phyloP scores from a whole-genome alignment of 345 rosid genomes.

The Syzygium oleosum region DNA sequence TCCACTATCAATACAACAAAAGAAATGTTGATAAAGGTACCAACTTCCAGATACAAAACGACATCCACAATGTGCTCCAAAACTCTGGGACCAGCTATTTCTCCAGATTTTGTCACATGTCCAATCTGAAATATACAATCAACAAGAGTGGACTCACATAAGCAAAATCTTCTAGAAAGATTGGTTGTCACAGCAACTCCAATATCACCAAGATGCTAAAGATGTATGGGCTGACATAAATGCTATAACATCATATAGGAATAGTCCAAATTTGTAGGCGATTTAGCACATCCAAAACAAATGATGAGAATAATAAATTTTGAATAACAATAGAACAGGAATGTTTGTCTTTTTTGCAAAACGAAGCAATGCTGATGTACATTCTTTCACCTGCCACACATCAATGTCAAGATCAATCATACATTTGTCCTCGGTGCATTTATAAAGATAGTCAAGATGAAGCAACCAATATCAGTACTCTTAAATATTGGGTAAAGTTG shows the following conservation, averaged over 20 bases:
- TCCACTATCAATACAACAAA: background rate
- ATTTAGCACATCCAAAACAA: background rate
- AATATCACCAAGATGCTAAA: background rate
- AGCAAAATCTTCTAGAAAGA: background rate
- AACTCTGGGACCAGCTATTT: conserved; percentile 95
- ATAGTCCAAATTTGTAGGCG: background rate
- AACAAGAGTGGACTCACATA: background rate
- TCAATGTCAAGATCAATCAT: background rate
- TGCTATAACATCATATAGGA: background rate
- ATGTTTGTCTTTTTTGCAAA: conserved; percentile 77
- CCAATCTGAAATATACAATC: conserved; percentile 50
- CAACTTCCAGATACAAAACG: conserved; percentile 87
- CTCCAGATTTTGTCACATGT: conserved; percentile 89
- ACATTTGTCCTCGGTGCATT: background rate
- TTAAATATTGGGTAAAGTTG: no score
- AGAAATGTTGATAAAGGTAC: conserved; percentile 22
- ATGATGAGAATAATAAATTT: background rate
- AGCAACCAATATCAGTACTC: no score
- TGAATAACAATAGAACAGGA: conserved; percentile 68
- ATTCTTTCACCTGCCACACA: conserved; percentile 67
- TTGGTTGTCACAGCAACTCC: background rate
- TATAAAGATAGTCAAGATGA: no score
- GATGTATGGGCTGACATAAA: background rate
- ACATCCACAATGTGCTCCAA: conserved; percentile 99
- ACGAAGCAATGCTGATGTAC: conserved; percentile 77